Conservation (phyloP, 805 yeast species). For the Candida nanaspora region DNA sequence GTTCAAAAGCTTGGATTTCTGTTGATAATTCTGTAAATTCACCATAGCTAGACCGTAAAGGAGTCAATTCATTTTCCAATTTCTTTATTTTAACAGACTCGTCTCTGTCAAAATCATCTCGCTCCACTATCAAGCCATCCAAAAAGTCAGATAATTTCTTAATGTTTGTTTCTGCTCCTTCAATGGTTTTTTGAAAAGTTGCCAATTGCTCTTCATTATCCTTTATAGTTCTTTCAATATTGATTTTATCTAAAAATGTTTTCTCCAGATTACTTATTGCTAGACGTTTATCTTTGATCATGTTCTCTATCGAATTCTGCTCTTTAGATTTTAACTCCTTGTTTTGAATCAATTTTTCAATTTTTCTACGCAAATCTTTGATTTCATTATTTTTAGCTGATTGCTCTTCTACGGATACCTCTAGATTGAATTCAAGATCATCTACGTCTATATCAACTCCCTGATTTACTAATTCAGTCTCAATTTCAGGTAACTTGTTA, state of each 20-base stretch:
- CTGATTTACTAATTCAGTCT: constrained; percentile 28
- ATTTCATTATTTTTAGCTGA: constrained; percentile 30
- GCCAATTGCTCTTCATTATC: constrained; percentile 24
- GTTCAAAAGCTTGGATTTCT: background rate
- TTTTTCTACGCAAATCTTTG: constrained; percentile 30
- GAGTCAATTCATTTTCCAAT: background rate
- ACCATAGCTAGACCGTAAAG: background rate
- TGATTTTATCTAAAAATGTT: constrained; percentile 39
- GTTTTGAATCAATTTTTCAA: constrained; percentile 28
- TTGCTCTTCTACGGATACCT: constrained; percentile 18
- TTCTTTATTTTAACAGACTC: background rate
- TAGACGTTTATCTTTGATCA: constrained; percentile 46
- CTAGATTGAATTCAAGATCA: background rate
- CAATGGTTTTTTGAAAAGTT: constrained; percentile 3
- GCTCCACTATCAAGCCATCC: background rate
- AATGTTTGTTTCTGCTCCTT: background rate
- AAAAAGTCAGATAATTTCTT: background rate
- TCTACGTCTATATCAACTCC: constrained; percentile 3
- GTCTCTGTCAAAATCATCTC: background rate
- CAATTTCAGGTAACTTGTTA: constrained; percentile 17
- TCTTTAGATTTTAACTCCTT: constrained; percentile 40
- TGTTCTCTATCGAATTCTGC: constrained; percentile 37
- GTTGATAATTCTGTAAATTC: background rate
- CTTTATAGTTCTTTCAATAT: constrained; percentile 29
- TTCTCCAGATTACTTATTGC: constrained; percentile 46